Evolutionary conservation across 768 basidiomycete species (phyloP), one percentile per base, ranked within the genome.

Genomic region (Rhizopogon roseolus): DNA sequence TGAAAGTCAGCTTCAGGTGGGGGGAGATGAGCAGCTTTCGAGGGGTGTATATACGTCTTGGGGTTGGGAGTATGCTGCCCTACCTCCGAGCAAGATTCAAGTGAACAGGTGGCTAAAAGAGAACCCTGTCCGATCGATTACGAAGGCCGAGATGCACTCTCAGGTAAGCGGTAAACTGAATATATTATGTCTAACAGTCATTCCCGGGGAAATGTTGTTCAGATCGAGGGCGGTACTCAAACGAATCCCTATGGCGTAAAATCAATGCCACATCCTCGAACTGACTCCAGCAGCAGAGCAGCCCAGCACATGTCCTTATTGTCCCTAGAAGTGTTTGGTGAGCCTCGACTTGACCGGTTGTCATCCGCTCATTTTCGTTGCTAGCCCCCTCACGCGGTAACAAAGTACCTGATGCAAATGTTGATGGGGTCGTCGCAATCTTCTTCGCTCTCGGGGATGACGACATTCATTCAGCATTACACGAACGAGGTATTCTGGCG

Each of bases 241-340:
- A 72, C 72, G 13, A 87, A 88, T 55, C 73, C 77, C 3, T 88
- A 82, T 66, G 90, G 88, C 0, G 72, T 86, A 64, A 82, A 84
- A 57, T 77, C 78, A 27, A 80, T 82, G 1, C 81, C 81, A 1
- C 67, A 67, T 28, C 73, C 67, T 22, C 73, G 71, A 43, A 67
- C 72, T 2, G 62, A 74, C 28, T 64, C 64, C 2, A 67, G 66
- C 28, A 72, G 71, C 38, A 80, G 92, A 25, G 84, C 82, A 64
- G 81, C 76, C 52, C 83, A 87, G 57, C 76, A 78, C 58, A 91
- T 98, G 88, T 81, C 86, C 0, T 71, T 92, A 7, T 67, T 98
- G 38, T 84, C 89, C 1, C 64, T 98, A 41, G 97, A 99, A 66
- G 71, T 94, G 2, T 92, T 95, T 60, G 89, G 95, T 91, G 53